Evolutionary conservation across 208 protist genomes (phyloP).

Genomic region (Porcisia hertigi): DNA sequence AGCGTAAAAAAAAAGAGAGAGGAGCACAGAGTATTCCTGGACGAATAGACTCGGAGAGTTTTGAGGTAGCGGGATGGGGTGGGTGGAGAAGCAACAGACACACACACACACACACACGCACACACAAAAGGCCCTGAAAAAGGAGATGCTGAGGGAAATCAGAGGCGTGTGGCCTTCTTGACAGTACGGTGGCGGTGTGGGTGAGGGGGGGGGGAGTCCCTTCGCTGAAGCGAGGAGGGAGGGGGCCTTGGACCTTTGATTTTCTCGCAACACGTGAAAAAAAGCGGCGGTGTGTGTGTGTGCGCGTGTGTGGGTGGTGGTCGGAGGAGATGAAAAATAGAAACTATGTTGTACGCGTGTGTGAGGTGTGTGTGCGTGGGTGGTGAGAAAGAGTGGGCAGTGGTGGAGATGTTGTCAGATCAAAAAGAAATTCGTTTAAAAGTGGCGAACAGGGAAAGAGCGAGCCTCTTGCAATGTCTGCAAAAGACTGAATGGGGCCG

Average conservation of each 20-base stretch:
- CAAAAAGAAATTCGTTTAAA: neutral
- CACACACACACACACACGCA: no score
- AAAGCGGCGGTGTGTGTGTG: conserved; percentile 1
- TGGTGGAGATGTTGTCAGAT: neutral
- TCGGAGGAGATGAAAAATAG: neutral
- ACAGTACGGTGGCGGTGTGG: neutral
- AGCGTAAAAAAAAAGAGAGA: neutral
- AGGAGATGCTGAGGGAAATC: no score
- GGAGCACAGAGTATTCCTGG: neutral
- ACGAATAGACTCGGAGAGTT: no score
- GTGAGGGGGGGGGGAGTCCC: neutral
- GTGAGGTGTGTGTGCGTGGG: neutral
- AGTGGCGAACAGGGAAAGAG: neutral
- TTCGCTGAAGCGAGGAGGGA: no score
- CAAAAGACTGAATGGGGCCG: no score
- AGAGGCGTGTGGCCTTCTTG: no score
- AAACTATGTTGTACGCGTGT: no score
- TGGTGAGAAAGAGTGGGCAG: no score
- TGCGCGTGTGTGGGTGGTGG: neutral
- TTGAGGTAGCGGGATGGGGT: no score
- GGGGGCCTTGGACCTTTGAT: neutral
- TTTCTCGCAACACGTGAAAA: neutral
- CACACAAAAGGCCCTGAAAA: no score
- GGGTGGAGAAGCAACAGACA: neutral
- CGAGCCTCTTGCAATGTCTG: no score